Conservation (phyloP, 2,329 filamentous ascomycete species). For the Gyromitra esculenta region DNA sequence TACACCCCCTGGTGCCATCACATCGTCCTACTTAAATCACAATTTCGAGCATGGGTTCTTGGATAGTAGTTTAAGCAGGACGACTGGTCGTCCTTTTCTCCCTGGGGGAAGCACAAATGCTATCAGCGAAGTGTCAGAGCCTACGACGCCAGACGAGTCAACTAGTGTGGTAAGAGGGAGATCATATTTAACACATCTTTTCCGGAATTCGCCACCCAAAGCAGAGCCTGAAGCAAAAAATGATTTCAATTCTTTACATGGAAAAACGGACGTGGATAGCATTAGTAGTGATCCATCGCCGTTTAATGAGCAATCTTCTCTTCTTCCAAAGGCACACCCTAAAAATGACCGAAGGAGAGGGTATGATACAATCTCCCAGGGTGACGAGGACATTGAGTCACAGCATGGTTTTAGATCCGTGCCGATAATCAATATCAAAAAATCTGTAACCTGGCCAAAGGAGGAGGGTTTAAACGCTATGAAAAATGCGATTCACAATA, state of each 20-base stretch:
- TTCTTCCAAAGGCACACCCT: constrained; percentile 36
- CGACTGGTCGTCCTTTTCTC: constrained; percentile 28
- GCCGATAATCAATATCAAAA: constrained; percentile 20
- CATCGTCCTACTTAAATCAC: constrained; percentile 39
- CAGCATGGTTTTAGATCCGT: constrained; percentile 46
- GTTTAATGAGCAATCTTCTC: constrained; percentile 19
- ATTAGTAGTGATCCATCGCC: neutral
- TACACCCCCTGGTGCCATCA: constrained; percentile 32
- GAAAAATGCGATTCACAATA: constrained; percentile 67
- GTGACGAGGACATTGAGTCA: constrained; percentile 58
- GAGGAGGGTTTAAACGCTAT: constrained; percentile 41
- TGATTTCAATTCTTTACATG: neutral
- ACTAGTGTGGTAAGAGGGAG: constrained; percentile 60
- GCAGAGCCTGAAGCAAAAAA: constrained; percentile 11
- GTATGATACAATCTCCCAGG: constrained; percentile 50
- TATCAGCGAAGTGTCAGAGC: constrained; percentile 72
- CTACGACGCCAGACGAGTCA: constrained; percentile 64
- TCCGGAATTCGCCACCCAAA: constrained; percentile 59
- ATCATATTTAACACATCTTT: constrained; percentile 66
- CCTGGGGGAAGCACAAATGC: constrained; percentile 62
- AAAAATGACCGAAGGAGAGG: constrained; percentile 28
- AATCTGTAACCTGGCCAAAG: constrained; percentile 50
- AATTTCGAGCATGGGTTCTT: constrained; percentile 32
- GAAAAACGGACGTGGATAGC: neutral
- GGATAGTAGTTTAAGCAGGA: constrained; percentile 36